Evolutionary conservation across 306 rosid species (phyloP), one percentile per base, ranked within the genome.

Genomic region (Lupinus albus): DNA sequence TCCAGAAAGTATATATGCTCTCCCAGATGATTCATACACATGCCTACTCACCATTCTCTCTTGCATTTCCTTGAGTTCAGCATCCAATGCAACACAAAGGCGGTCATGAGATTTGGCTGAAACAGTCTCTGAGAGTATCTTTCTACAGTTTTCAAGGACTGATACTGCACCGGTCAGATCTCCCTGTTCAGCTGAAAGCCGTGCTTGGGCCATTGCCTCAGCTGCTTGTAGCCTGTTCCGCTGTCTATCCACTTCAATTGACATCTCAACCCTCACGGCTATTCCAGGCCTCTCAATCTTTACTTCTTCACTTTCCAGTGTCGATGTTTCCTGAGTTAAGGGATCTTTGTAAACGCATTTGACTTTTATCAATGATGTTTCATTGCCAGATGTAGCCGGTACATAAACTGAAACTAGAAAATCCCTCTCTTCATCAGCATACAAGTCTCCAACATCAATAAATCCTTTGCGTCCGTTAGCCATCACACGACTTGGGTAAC

Each of bases 31-130:
- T 83, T 93, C 99, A 6, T 93, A 93, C 12, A 90, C 99, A 7
- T 88, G 96, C 76, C 97, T 84, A 70, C 97, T 93, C 4, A 81
- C 95, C 99, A 93, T 82, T 69, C 99, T 81, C 82, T 90, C 94
- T 78, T 88, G 99, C 94, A 88, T 88, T 86, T 89, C 99, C 83
- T 88, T 89, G 32, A 93, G 99, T 79, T 93, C 99, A 3, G 99
- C 96, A 67, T 93, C 99, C 74, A 93, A 68, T 3, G 97, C 94
- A 48, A 93, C 69, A 25, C 99, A 93, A 28, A 93, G 85, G 35
- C 83, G 85, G 58, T 93, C 97, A 0, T 76, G 78, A 30, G 89
- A 81, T 78, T 85, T 88, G 11, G 88, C 89, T 0, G 99, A 89
- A 38, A 88, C 54, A 0, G 90, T 82, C 64, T 93, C 90, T 0